phyloP scores from a whole-genome alignment of 2,329 filamentous ascomycete species.

The Penicillium digitatum region DNA sequence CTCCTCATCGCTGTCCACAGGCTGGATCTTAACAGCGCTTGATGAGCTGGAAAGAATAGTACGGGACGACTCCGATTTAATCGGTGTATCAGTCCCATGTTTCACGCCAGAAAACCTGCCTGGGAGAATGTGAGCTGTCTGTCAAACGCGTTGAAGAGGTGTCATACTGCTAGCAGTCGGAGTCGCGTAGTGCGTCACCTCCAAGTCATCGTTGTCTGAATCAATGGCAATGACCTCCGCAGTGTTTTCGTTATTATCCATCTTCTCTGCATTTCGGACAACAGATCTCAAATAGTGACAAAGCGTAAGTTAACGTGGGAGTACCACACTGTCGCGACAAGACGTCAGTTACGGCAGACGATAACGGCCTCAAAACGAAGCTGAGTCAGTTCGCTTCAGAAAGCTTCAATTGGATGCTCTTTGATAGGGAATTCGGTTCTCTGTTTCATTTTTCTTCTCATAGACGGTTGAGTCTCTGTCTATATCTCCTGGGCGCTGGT shows the following conservation, averaged over 20 bases:
- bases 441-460: not conserved
- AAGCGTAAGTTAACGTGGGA: not conserved
- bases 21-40: conserved; percentile 22
- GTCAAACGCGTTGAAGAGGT: conserved; percentile 7
- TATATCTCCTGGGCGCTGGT: not conserved
- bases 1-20: conserved; percentile 28
- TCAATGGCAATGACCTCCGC: conserved; percentile 29
- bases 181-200: conserved; percentile 33
- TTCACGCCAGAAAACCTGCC: conserved; percentile 1
- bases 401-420: not conserved
- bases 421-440: accelerated
- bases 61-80: conserved; percentile 2
- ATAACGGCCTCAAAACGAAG: not conserved
- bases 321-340: conserved; percentile 4
- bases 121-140: conserved; percentile 19
- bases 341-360: not conserved
- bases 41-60: conserved; percentile 8
- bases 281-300: not conserved
- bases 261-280: conserved; percentile 15
- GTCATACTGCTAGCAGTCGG: conserved; percentile 12
- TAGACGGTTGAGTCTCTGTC: not conserved
- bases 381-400: not conserved
- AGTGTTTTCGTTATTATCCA: conserved; percentile 9
- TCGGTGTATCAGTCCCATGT: not conserved
- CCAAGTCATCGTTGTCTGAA: conserved; percentile 43